Percentiles rank a stretch among this genome's conserved stretches.
Evolutionary conservation across 2,329 filamentous ascomycete species (phyloP).

Genomic region (Fusarium udum): DNA sequence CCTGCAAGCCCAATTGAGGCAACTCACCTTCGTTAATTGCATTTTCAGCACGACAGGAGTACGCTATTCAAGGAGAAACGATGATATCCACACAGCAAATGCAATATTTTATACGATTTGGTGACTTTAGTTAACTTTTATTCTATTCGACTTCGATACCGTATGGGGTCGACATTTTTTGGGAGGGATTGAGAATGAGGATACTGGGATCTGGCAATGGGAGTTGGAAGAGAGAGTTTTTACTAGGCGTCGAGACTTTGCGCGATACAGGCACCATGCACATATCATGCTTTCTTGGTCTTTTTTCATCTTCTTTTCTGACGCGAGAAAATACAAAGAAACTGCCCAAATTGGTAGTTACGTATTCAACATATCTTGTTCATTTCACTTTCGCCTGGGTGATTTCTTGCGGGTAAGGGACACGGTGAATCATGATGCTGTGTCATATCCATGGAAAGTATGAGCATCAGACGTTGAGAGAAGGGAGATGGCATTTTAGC

Average conservation of each 20-base stretch:
- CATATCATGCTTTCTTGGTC: constrained; percentile 29
- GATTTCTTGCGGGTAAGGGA: neutral
- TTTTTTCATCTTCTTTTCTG: constrained; percentile 27
- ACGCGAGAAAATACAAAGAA: constrained; percentile 29
- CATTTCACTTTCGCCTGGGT: neutral
- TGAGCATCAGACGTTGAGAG: neutral
- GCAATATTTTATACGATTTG: constrained; percentile 25
- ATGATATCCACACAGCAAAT: constrained; percentile 35
- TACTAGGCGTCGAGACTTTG: constrained; percentile 40
- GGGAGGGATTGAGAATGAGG: constrained; percentile 34
- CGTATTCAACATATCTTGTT: constrained; percentile 1
- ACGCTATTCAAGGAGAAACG: constrained; percentile 5
- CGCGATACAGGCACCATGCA: constrained; percentile 32
- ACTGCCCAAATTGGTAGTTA: constrained; percentile 8
- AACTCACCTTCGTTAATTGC: constrained; percentile 43
- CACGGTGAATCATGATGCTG: neutral
- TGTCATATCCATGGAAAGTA: neutral
- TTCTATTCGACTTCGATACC: constrained; percentile 35
- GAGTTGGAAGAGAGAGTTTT: constrained; percentile 46
- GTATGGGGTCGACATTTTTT: constrained; percentile 24
- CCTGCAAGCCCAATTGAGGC: constrained; percentile 67
- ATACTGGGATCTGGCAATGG: constrained; percentile 42
- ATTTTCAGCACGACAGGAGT: neutral
- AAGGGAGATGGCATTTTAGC: neutral
- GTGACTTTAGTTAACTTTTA: constrained; percentile 34